Evolutionary conservation across 139 green algal genomes (phyloP), one percentile per base, ranked within the genome.

Genomic region (Trebouxia sp.): DNA sequence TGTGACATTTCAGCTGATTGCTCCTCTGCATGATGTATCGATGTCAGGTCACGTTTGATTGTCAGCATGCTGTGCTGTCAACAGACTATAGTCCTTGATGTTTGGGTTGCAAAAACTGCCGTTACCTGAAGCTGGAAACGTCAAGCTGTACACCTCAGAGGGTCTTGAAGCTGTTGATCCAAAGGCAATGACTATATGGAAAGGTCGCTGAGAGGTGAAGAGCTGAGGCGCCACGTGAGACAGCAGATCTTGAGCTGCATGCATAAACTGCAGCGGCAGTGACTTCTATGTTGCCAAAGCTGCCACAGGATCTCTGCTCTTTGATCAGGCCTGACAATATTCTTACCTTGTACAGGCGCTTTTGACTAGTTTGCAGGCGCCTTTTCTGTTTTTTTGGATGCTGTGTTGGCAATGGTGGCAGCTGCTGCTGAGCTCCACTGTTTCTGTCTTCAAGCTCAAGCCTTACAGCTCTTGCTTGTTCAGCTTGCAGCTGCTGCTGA

Each of bases 231-330:
- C 39, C 14, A 82, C 22, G n/a, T 10, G 28, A 14, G n/a, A n/a
- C 28, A 75, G n/a, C 20, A 82, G 56, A 6, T 11, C 14, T 15
- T 62, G 12, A 12, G 41, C 77, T 22, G 38, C n/a, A 1, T 56
- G 37, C 56, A 76, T 41, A 14, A 82, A 75, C 77, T 82, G 77
- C 77, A 82, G 74, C n/a, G 50, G 50, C 50, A 58, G 6, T 5
- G 26, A 37, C 6, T 15, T 38, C 2, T 41, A 14, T 41, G 58
- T 22, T 15, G 12, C 15, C 20, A 70, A 14, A 24, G 14, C 15
- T 70, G 58, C 58, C 37, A n/a, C 28, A 70, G 58, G n/a, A 24
- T 3, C 6, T 35, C 12, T 6, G 22, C 26, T 41, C 15, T 43
- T 11, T 17, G 41, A 10, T 17, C 35, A 43, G 24, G 22, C 42